Evolutionary conservation across 2,329 filamentous ascomycete species (phyloP), one percentile per base, ranked within the genome.

Genomic region (Cytospora leucostoma): DNA sequence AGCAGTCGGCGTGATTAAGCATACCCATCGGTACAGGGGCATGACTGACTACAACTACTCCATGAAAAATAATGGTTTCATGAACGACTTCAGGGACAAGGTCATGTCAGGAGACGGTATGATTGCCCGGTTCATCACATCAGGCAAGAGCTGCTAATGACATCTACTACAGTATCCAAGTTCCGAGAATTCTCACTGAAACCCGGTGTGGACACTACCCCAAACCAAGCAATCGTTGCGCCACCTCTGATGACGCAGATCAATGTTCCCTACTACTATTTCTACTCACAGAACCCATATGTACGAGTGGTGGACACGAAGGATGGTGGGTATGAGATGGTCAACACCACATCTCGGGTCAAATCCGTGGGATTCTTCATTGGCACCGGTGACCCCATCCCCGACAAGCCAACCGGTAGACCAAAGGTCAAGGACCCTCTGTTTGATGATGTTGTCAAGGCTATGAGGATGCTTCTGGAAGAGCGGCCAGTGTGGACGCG

Each of bases 41-140:
- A 82, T 96, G 67, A 89, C 92, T 10, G 94, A 98, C 75, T 96
- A 96, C 71, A 92, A 96, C 71, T 94, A 89, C 76, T 87, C 91
- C 27, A 87, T 89, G 57, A 82, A 82, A 15, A 82, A 84, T 40
- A 89, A 88, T 53, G 78, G 84, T 0, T 91, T 96, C 73, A 86
- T 93, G 70, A 82, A 82, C 37, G 85, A 88, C 64, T 87, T 97
- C 63, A 83, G 85, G 59, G 82, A 93, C 3, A 85, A 89, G 61
- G 80, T 96, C 33, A 77, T 95, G 7, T 84, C 89, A 2, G 88
- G 90, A 66, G 83, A 91, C 67, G 87, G 91, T 91, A 78, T 54
- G 76, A 56, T 34, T 13, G 11, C 35, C n/a, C 21, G 55, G 21
- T 8, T 15, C 6, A 15, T 10, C 33, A 4, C 50, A 2, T 38